Evolutionary conservation across 1,284 basidiomycete genomes (phyloP).

Genomic region (Heliocybe sulcata): DNA sequence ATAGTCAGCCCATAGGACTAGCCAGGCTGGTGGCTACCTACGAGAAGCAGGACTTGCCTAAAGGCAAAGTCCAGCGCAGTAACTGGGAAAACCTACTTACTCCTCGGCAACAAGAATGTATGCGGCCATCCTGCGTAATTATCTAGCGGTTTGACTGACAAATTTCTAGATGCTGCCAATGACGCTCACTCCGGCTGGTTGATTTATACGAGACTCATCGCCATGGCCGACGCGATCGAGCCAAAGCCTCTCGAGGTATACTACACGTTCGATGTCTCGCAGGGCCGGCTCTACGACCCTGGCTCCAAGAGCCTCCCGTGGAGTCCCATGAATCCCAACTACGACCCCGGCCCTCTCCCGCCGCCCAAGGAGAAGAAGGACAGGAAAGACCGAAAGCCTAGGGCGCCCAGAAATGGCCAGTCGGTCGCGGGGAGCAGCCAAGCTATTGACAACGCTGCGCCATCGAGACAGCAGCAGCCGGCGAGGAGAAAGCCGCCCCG

Average conservation of each 20-base stretch:
- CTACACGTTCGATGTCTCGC: constrained; percentile 49
- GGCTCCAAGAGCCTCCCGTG: constrained; percentile 28
- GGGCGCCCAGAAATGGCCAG: constrained; percentile 2
- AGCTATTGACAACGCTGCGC: constrained; percentile 2
- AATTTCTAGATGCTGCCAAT: constrained; percentile 56
- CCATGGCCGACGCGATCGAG: constrained; percentile 30
- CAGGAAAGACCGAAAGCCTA: constrained; percentile 1
- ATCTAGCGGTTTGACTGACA: constrained; percentile 8
- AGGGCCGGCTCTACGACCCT: constrained; percentile 36
- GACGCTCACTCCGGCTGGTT: constrained; percentile 56
- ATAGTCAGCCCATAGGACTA: constrained; percentile 46
- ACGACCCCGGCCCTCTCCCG: constrained; percentile 62
- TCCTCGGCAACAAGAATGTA: constrained; percentile 48
- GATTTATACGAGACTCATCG: constrained; percentile 37
- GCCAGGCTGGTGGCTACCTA: constrained; percentile 55
- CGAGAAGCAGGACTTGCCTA: constrained; percentile 38
- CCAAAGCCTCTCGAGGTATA: constrained; percentile 34
- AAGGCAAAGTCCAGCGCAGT: constrained; percentile 52
- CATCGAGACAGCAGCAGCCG: not conserved
- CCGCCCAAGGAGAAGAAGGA: constrained; percentile 16
- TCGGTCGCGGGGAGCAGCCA: constrained; percentile 9
- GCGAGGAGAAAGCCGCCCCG: not conserved
- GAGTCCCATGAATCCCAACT: constrained; percentile 52
- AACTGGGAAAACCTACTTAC: constrained; percentile 58
- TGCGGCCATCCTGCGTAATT: constrained; percentile 1